Conservation (phyloP, 2,329 filamentous ascomycete species). For the Fusarium torulosum region DNA sequence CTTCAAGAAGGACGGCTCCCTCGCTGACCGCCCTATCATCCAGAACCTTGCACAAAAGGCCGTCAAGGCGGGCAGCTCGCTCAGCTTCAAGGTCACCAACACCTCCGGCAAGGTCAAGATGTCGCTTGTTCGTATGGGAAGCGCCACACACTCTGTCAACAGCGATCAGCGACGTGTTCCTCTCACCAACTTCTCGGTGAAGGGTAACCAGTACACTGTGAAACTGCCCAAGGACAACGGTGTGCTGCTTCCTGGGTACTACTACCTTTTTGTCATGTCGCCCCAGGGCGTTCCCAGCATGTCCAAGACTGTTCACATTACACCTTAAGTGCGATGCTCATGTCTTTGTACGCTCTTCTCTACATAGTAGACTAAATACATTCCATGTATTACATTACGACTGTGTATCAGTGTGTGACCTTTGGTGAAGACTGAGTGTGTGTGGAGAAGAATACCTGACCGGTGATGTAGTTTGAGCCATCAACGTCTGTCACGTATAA, state of each 20-base stretch:
- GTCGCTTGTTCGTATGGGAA: constrained; percentile 62
- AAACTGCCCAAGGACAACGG: constrained; percentile 62
- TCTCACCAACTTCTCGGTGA: constrained; percentile 49
- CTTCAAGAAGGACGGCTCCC: constrained; percentile 58
- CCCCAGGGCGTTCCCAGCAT: constrained; percentile 26
- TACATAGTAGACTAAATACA: background rate
- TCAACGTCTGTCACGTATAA: too few relatives aligned
- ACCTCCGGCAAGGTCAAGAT: constrained; percentile 48
- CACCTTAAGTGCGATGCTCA: background rate
- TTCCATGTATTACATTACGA: background rate
- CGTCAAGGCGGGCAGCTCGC: constrained; percentile 37
- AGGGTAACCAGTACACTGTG: constrained; percentile 53
- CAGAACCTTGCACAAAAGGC: constrained; percentile 11
- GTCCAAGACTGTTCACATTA: constrained; percentile 32
- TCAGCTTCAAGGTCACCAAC: constrained; percentile 43
- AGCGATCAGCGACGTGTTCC: constrained; percentile 69
- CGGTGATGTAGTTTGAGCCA: too few relatives aligned
- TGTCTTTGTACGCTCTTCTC: background rate
- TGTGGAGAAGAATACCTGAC: too few relatives aligned
- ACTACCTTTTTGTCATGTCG: constrained; percentile 62
- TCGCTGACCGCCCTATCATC: constrained; percentile 50
- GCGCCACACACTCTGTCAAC: constrained; percentile 67
- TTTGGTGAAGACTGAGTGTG: too few relatives aligned
- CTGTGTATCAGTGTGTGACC: too few relatives aligned
- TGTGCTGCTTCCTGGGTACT: constrained; percentile 65